Percentiles rank a stretch among this genome's conserved stretches.
Evolutionary conservation across 2,329 filamentous ascomycete genomes (phyloP).

Genomic region (Exophiala lecanii-corni): DNA sequence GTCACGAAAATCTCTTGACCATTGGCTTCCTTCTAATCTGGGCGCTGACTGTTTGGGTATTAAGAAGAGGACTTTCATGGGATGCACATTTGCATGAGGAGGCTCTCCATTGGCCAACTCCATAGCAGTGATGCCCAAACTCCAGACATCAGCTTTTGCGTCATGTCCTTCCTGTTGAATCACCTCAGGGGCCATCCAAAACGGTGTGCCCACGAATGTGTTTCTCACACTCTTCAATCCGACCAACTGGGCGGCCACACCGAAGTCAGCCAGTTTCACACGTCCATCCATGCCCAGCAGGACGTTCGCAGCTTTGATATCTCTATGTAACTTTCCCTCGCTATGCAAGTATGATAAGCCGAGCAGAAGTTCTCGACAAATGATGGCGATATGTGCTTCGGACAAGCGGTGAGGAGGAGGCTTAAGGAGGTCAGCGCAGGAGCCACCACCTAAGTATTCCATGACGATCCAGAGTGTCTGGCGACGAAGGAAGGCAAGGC

Average conservation of each 20-base stretch:
- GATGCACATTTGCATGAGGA: constrained; percentile 78
- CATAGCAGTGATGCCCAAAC: constrained; percentile 83
- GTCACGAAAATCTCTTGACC: constrained; percentile 88
- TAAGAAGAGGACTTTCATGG: constrained; percentile 89
- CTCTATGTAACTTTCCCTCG: constrained; percentile 92
- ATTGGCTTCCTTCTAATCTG: constrained; percentile 71
- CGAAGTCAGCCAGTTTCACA: constrained; percentile 95
- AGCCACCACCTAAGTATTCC: constrained; percentile 94
- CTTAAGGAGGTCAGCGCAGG: constrained; percentile 79
- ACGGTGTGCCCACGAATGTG: constrained; percentile 95
- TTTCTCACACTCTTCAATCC: constrained; percentile 97
- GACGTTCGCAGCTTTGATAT: constrained; percentile 95
- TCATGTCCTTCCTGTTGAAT: constrained; percentile 82
- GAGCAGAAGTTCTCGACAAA: constrained; percentile 83
- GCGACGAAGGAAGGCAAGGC: constrained; percentile 89
- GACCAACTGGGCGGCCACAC: constrained; percentile 90
- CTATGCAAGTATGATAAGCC: constrained; percentile 90
- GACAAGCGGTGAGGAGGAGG: constrained; percentile 47
- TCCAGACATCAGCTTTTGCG: constrained; percentile 93
- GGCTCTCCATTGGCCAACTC: constrained; percentile 85
- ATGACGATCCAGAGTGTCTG: constrained; percentile 99
- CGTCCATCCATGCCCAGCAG: constrained; percentile 86
- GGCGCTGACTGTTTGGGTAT: constrained; percentile 87
- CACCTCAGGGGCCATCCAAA: constrained; percentile 95
- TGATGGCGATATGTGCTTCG: constrained; percentile 87